Conservation (phyloP, 345 rosid genomes). For the Eucalyptus pauciflora region DNA sequence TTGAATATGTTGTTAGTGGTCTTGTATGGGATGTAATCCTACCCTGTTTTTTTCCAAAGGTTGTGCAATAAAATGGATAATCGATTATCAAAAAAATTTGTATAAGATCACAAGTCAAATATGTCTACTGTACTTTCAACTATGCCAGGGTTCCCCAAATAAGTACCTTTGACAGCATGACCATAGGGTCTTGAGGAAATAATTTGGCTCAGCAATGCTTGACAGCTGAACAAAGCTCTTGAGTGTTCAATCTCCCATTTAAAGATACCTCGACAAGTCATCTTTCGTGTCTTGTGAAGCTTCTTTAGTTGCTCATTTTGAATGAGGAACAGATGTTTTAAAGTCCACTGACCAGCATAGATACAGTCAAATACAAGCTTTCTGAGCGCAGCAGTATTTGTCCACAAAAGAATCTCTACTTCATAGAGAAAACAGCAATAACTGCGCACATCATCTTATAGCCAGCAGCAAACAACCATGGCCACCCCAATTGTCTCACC, state of each 20-base stretch:
- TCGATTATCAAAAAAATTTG: not conserved
- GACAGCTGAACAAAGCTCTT: not conserved
- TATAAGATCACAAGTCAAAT: not conserved
- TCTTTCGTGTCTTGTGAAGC: not conserved
- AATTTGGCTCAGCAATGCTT: not conserved
- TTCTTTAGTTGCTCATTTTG: not conserved
- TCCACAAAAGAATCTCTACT: not conserved
- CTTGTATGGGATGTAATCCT: not conserved
- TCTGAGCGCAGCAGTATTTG: not conserved
- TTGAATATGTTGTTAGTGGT: not conserved
- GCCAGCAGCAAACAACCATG: not conserved
- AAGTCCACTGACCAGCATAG: not conserved
- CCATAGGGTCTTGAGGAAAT: not conserved
- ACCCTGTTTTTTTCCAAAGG: not conserved
- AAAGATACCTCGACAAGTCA: not conserved
- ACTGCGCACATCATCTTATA: not conserved
- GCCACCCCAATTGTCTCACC: not conserved
- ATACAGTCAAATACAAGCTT: not conserved
- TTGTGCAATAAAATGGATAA: not conserved
- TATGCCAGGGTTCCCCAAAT: not conserved
- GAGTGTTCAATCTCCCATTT: not conserved
- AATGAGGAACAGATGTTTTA: not conserved
- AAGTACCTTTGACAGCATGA: not conserved
- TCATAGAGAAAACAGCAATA: not conserved
- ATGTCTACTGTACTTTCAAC: not conserved